Percentiles rank a stretch among this genome's conserved stretches.
phyloP scores from a whole-genome alignment of 257 asterid species.

The Solanum neorickii region DNA sequence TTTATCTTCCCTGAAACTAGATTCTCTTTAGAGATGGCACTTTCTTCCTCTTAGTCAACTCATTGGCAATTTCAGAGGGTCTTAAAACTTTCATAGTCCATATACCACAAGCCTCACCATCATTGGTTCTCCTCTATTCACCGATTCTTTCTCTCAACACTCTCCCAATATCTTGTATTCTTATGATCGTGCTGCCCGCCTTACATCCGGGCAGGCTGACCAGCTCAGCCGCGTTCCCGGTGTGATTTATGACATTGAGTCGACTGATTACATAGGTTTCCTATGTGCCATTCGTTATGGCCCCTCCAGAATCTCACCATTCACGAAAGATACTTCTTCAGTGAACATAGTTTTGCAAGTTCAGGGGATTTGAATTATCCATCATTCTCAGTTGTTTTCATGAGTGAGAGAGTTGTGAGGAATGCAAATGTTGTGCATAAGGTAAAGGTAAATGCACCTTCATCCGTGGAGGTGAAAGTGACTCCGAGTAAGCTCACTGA shows the following conservation, averaged over 20 bases:
- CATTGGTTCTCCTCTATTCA: slow-evolving; percentile 65
- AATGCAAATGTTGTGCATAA: slow-evolving; percentile 27
- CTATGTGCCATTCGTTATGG: slow-evolving; percentile 58
- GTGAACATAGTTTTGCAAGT: slow-evolving; percentile 33
- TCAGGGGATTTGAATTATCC: slow-evolving; percentile 89
- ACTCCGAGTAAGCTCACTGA: slow-evolving; percentile 45
- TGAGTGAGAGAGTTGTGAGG: slow-evolving; percentile 16
- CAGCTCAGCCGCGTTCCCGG: slow-evolving; percentile 37
- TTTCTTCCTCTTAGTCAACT: slow-evolving; percentile 1
- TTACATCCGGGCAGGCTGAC: slow-evolving; percentile 42
- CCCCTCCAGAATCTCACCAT: slow-evolving; percentile 29
- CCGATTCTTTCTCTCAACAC: slow-evolving; percentile 35
- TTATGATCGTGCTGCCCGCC: slow-evolving; percentile 38
- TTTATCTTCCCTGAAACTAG: background rate
- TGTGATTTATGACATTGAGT: slow-evolving; percentile 38
- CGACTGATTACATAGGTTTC: slow-evolving; percentile 27
- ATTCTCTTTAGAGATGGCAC: background rate
- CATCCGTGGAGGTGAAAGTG: slow-evolving; percentile 58
- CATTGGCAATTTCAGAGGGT: slow-evolving; percentile 4
- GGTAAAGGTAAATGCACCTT: slow-evolving; percentile 63
- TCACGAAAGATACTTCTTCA: slow-evolving; percentile 20
- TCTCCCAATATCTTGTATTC: slow-evolving; percentile 56
- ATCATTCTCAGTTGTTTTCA: slow-evolving; percentile 66
- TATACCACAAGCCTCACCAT: slow-evolving; percentile 62
- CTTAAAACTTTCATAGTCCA: slow-evolving; percentile 60